Evolutionary conservation across 345 rosid species (phyloP).

Genomic region (Gossypium anomalum): DNA sequence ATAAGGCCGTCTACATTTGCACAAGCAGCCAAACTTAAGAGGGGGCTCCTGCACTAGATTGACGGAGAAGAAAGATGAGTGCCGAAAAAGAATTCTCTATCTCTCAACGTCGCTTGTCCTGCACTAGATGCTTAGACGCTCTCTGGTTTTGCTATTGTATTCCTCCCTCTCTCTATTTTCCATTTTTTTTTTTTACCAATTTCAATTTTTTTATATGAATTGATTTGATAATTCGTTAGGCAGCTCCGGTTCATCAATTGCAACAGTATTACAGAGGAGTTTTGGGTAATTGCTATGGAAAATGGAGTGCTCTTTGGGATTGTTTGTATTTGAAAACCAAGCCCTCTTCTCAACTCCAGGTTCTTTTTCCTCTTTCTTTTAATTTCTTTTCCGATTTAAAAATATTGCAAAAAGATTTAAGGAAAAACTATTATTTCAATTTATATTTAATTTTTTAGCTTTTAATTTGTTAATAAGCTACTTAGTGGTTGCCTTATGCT

Average conservation of each 20-base stretch:
- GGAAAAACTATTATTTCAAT: not conserved
- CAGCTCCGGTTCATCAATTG: slow-evolving; percentile 86
- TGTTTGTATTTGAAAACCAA: slow-evolving; percentile 72
- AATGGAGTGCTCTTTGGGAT: slow-evolving; percentile 60
- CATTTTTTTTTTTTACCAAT: not conserved
- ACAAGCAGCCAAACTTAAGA: no score
- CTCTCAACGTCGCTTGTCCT: slow-evolving; percentile 40
- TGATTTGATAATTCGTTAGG: not conserved
- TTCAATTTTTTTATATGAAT: not conserved
- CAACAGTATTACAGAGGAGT: slow-evolving; percentile 80
- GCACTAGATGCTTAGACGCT: slow-evolving; percentile 56
- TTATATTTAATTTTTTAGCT: no score
- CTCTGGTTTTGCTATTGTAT: slow-evolving; percentile 95
- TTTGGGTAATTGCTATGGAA: slow-evolving; percentile 56
- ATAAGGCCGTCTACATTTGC: no score
- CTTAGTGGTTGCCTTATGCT: not conserved
- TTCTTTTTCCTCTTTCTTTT: not conserved
- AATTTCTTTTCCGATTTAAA: slow-evolving; percentile 29
- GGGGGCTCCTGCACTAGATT: no score
- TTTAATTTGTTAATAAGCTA: not conserved
- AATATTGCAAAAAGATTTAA: slow-evolving; percentile 10
- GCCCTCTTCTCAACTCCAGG: slow-evolving; percentile 53
- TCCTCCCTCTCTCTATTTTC: not conserved
- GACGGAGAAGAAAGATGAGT: not conserved
- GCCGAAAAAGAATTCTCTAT: slow-evolving; percentile 35